phyloP scores from a whole-genome alignment of 2,329 filamentous ascomycete genomes.

The Apiospora sp. region DNA sequence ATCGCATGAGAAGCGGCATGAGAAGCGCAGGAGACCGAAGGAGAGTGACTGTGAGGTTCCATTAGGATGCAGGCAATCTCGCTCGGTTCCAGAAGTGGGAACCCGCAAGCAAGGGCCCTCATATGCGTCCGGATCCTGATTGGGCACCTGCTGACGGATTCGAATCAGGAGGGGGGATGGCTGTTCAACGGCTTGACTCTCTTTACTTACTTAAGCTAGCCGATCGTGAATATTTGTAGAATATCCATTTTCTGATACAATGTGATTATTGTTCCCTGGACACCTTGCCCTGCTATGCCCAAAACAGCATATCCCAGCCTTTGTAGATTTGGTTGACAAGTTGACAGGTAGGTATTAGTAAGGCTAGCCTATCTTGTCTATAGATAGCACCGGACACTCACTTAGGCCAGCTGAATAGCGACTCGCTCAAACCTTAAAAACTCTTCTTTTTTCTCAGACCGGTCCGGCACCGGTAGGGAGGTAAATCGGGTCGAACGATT shows the following conservation, averaged over 20 bases:
- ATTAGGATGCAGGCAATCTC: slow-evolving; percentile 7
- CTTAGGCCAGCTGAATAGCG: background rate
- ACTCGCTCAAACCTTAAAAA: slow-evolving; percentile 17
- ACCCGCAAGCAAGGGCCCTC: background rate
- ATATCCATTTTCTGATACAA: background rate
- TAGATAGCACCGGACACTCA: background rate
- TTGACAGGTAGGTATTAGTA: slow-evolving; percentile 7
- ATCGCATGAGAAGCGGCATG: background rate
- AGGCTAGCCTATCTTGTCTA: background rate
- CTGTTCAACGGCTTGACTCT: background rate
- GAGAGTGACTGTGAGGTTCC: background rate
- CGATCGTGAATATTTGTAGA: background rate
- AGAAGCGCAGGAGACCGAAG: slow-evolving; percentile 6
- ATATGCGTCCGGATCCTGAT: background rate
- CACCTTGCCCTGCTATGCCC: background rate
- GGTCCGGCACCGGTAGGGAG: background rate
- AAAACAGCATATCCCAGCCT: background rate
- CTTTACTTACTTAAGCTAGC: background rate
- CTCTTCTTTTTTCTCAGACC: slow-evolving; percentile 17
- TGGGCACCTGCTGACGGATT: background rate
- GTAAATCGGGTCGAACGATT: background rate
- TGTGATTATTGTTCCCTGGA: background rate
- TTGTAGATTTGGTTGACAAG: background rate
- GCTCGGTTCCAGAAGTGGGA: slow-evolving; percentile 12
- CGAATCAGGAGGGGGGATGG: background rate